phyloP scores from a whole-genome alignment of 768 basidiomycete genomes.

The Lactarius sanguifluus region DNA sequence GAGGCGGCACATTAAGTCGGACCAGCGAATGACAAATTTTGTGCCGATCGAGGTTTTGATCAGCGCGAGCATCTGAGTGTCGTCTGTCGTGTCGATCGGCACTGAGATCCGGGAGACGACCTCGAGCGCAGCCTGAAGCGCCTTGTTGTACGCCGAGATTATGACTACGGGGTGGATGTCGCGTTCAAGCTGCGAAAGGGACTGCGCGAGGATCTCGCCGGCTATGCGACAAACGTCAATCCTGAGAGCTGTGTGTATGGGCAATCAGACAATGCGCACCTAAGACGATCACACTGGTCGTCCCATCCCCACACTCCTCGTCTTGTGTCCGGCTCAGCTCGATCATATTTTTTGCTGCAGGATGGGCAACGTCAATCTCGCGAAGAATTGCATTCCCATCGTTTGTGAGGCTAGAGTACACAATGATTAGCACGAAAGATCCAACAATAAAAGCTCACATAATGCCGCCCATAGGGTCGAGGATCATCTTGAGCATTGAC shows the following conservation, averaged over 20 bases:
- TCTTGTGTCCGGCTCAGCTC: constrained; percentile 97
- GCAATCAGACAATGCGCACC: constrained; percentile 50
- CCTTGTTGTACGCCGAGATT: constrained; percentile 97
- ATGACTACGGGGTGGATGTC: constrained; percentile 99
- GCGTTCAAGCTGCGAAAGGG: constrained; percentile 88
- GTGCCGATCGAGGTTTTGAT: constrained; percentile 99
- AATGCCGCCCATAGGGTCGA: constrained; percentile 99
- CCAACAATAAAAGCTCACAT: constrained; percentile 52
- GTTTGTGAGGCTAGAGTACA: constrained; percentile 73
- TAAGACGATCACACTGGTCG: constrained; percentile 96
- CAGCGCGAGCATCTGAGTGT: constrained; percentile 89
- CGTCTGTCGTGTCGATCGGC: constrained; percentile 83
- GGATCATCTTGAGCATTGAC: constrained; percentile 99
- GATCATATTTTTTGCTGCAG: constrained; percentile 99
- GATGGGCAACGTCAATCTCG: constrained; percentile 98
- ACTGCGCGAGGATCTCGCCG: constrained; percentile 96
- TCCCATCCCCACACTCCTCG: constrained; percentile 98
- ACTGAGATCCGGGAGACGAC: constrained; percentile 86
- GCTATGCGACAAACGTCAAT: constrained; percentile 46
- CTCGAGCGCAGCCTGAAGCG: constrained; percentile 86
- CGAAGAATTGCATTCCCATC: constrained; percentile 99
- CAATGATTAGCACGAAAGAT: not conserved
- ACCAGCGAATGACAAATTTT: constrained; percentile 96
- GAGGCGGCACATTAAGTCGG: constrained; percentile 94
- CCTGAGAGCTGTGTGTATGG: not conserved